A percentile compares a stretch with the other conserved stretches of the same genome.
These are phyloP conservation scores for Penicillium egyptiacum DNA, from an alignment of 495 filamentous ascomycete species.

Conservation along the genomic window DNA sequence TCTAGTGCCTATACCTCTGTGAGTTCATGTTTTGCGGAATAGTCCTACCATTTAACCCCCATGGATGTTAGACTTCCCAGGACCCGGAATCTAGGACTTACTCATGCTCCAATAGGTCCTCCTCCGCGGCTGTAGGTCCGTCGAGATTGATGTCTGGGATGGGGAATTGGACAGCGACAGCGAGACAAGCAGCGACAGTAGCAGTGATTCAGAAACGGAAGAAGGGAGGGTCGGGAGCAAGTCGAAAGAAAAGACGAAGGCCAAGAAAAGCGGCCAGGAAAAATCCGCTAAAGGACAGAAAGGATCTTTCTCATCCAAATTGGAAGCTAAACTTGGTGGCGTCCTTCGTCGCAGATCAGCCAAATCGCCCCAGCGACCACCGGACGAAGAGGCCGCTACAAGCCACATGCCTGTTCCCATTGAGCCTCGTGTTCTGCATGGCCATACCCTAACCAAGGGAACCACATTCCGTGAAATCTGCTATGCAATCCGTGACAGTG, in stretches of 20 bases:
- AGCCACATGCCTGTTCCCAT: slow-evolving; percentile 32
- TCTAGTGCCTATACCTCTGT: slow-evolving; percentile 82
- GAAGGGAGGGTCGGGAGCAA: slow-evolving; percentile 9
- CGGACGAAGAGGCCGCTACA: slow-evolving; percentile 1
- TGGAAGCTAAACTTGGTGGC: slow-evolving; percentile 29
- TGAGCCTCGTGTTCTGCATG: slow-evolving; percentile 83
- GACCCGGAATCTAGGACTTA: neutral
- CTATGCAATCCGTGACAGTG: slow-evolving; percentile 71
- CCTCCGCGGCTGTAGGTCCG: slow-evolving; percentile 80
- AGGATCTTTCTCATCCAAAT: slow-evolving; percentile 25
- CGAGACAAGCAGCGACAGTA: slow-evolving; percentile 26
- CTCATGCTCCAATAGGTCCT: slow-evolving; percentile 51
- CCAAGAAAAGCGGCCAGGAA: slow-evolving; percentile 21
- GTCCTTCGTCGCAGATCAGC: slow-evolving; percentile 26
- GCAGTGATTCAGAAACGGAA: slow-evolving; percentile 28
- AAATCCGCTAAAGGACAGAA: slow-evolving; percentile 19
- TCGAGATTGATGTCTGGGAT: slow-evolving; percentile 97
- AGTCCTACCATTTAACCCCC: neutral
- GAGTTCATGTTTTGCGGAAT: slow-evolving; percentile 25
- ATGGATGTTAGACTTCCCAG: neutral
- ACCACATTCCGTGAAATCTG: slow-evolving; percentile 84
- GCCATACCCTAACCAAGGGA: slow-evolving; percentile 86
- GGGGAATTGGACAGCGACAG: slow-evolving; percentile 55
- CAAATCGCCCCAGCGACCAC: slow-evolving; percentile 4
- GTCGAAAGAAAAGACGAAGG: slow-evolving; percentile 22